Base-by-base conservation (phyloP, 257 asterid species). In the Ajuga chamaepitys region DNA sequence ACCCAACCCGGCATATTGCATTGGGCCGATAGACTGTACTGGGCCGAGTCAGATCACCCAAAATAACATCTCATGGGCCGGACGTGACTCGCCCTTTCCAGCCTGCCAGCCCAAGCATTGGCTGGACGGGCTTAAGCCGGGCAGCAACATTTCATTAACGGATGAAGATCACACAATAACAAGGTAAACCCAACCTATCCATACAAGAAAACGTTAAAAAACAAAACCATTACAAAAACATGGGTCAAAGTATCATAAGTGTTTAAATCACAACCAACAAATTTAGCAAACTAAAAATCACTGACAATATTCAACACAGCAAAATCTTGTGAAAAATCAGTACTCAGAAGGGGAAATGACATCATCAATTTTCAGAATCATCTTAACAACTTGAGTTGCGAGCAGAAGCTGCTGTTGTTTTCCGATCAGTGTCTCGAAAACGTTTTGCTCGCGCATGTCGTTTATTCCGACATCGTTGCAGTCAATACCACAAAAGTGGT, bases 401-500 rank as follows among this genome's bases (percentile, higher is more conserved):
- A 90, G 93, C 65, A 88, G 75, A 47, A 91, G 60, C 83, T 89
- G 98, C 70, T 89, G 97, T 67, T 92, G 96, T 57, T 89, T 89
- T 68, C 95, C 96, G 1, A 92, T 92, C 74, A 93, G 61, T 0
- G 96, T 81, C 80, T 89, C 98, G 2, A 87, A 89, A 8, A 92
- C 97, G 11, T 85, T 71, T 62, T 92, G 98, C 78, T 87, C 94
- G 0, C 87, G 91, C 98, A 92, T 85, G 79, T 89, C 88, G 30
- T 81, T 93, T 11, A 93, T 93, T 61, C 98, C 97, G 20, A 81
- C 83, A 30, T 89, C 95, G 32, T 85, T 89, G 85, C 98, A 92
- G 65, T 89, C 97, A 2, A 92, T 82, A 57, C 98, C 96, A 57
- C 82, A 82, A 72, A 75, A 81, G 9, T 78, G 74, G 72, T 84